Evolutionary conservation across 2,329 filamentous ascomycete genomes (phyloP).

Genomic region (Aspergillus sp.): DNA sequence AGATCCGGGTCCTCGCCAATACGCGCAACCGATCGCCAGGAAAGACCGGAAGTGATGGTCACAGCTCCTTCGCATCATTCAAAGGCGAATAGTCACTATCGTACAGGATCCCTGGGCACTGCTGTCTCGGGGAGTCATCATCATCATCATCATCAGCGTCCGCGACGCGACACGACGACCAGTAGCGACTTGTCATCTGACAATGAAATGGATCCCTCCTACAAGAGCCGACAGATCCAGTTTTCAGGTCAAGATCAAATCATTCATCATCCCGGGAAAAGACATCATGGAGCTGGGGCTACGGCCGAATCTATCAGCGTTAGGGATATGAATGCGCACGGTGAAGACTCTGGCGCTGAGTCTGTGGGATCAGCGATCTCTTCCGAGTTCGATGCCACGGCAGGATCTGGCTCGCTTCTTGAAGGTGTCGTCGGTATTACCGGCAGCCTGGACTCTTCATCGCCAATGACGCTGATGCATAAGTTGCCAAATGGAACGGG

Average conservation of each 20-base stretch:
- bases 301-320: conserved; percentile 26
- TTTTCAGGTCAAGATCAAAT: conserved; percentile 35
- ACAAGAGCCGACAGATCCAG: conserved; percentile 50
- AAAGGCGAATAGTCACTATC: conserved; percentile 41
- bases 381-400: conserved; percentile 51
- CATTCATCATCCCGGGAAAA: conserved; percentile 25
- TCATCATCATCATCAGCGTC: conserved; percentile 41
- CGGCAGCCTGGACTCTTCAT: conserved; percentile 46
- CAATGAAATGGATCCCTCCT: conserved; percentile 55
- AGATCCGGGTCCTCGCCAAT: conserved; percentile 86
- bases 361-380: conserved; percentile 47
- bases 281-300: conserved; percentile 20
- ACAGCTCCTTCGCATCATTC: conserved; percentile 51
- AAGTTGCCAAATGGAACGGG: conserved; percentile 31
- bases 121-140: conserved; percentile 46
- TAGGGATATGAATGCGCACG: conserved; percentile 32
- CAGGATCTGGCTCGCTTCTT: conserved; percentile 55
- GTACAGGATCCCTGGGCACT: conserved; percentile 53
- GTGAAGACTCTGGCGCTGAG: conserved; percentile 45
- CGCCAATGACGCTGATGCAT: conserved; percentile 41
- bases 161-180: conserved; percentile 58
- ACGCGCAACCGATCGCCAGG: conserved; percentile 47
- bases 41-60: conserved; percentile 46
- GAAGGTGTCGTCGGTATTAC: conserved; percentile 45
- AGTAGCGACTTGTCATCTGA: conserved; percentile 65